Percentiles rank a stretch among this genome's conserved stretches.
phyloP scores from a whole-genome alignment of 768 basidiomycete species.

The Suillus tomentosus region DNA sequence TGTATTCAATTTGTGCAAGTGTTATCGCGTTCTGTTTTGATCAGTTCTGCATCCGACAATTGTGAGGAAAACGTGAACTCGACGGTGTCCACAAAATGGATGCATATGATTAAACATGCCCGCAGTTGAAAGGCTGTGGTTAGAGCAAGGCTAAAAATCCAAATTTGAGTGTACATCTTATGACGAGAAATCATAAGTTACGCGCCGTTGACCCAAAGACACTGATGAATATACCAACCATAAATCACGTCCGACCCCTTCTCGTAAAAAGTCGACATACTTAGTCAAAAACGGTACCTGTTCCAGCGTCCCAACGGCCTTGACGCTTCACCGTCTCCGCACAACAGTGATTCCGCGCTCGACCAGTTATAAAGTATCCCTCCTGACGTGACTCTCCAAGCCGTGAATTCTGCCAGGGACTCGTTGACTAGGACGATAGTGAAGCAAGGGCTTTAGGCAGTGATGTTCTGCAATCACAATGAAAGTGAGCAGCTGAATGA shows the following conservation, averaged over 20 bases:
- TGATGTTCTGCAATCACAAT: conserved; percentile 59
- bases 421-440: conserved; percentile 50
- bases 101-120: no score
- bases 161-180: no score
- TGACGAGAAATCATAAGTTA: no score
- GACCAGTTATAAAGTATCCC: conserved; percentile 63
- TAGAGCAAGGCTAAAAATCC: no score
- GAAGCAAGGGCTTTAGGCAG: conserved; percentile 90
- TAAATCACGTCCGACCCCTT: background rate
- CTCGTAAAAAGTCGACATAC: conserved; percentile 59
- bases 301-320: conserved; percentile 93
- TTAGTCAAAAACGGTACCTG: conserved; percentile 86
- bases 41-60: no score
- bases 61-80: no score
- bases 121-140: no score
- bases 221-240: background rate
- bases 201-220: background rate
- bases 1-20: no score
- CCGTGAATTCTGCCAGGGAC: conserved; percentile 58
- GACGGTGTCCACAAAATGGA: no score
- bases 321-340: conserved; percentile 74
- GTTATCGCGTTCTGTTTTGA: no score
- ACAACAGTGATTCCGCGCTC: conserved; percentile 75
- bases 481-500: conserved; percentile 1
- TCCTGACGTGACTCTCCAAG: conserved; percentile 27